phyloP scores from a whole-genome alignment of 164 flowering plant species.

The Umbellularia californica region DNA sequence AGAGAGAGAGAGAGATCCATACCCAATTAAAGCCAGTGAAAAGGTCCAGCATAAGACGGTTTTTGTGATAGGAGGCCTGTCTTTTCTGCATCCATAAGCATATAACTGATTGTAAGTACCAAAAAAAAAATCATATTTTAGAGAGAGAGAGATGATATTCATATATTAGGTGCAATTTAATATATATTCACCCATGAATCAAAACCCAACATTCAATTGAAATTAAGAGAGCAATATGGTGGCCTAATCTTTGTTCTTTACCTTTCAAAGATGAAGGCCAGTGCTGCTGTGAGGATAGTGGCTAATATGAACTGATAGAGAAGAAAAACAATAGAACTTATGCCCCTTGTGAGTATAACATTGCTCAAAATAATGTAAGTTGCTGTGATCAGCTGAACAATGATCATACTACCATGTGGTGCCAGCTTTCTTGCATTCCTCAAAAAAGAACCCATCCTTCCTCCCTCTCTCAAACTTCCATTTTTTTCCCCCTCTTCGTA shows the following conservation, averaged over 20 bases:
- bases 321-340: slow-evolving; percentile 6
- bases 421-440: not conserved
- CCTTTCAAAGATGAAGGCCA: slow-evolving; percentile 8
- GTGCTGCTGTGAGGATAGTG: not conserved
- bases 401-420: not conserved
- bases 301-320: slow-evolving; percentile 8
- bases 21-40: slow-evolving; percentile 7
- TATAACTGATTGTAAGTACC: too few relatives aligned
- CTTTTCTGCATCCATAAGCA: not conserved
- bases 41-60: slow-evolving; percentile 3
- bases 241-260: not conserved
- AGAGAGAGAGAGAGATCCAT: not conserved
- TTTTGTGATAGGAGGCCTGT: slow-evolving; percentile 5
- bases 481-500: not conserved
- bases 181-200: too few relatives aligned
- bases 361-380: slow-evolving; percentile 4
- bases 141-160: too few relatives aligned
- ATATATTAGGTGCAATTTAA: too few relatives aligned
- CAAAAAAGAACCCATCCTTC: not conserved
- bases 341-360: slow-evolving; percentile 1
- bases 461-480: not conserved
- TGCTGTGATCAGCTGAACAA: not conserved
- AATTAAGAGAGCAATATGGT: not conserved
- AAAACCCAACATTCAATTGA: too few relatives aligned
- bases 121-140: too few relatives aligned